phyloP scores from a whole-genome alignment of 1,284 basidiomycete species.

The Puccinia polysora region DNA sequence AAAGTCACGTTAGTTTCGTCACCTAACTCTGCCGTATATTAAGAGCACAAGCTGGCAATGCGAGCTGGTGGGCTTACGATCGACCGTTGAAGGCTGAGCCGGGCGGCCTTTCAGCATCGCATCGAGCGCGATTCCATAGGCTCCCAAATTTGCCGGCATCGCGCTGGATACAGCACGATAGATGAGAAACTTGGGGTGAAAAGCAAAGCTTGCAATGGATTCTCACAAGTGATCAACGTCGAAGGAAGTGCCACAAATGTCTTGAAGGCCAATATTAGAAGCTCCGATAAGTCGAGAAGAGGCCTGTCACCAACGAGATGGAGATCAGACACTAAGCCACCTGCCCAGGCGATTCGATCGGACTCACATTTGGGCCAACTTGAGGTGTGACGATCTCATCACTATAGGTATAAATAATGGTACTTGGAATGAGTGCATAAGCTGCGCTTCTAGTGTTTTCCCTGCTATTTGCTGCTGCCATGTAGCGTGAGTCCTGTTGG shows the following conservation, averaged over 20 bases:
- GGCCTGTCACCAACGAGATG: too few species aligned
- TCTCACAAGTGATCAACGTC: slow-evolving; percentile 5
- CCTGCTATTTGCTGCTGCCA: not conserved
- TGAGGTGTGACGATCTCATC: slow-evolving; percentile 12
- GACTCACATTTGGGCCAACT: not conserved
- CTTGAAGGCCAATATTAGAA: slow-evolving; percentile 14
- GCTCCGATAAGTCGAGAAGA: not conserved
- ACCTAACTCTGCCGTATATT: not conserved
- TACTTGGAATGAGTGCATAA: not conserved
- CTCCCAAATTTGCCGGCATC: not conserved
- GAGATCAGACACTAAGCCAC: too few species aligned
- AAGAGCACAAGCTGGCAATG: too few species aligned
- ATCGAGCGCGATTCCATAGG: not conserved
- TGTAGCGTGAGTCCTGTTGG: not conserved
- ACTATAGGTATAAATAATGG: not conserved
- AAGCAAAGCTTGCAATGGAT: not conserved
- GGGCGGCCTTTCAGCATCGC: slow-evolving; percentile 5
- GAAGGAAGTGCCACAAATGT: not conserved
- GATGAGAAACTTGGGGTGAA: not conserved
- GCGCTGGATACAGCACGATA: not conserved
- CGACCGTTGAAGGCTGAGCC: not conserved
- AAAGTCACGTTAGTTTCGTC: not conserved
- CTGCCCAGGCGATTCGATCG: too few species aligned
- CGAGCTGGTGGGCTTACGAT: not conserved
- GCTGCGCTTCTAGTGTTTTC: not conserved